phyloP scores from a whole-genome alignment of 352 stramenopile genomes.

The Pythium diclinum region DNA sequence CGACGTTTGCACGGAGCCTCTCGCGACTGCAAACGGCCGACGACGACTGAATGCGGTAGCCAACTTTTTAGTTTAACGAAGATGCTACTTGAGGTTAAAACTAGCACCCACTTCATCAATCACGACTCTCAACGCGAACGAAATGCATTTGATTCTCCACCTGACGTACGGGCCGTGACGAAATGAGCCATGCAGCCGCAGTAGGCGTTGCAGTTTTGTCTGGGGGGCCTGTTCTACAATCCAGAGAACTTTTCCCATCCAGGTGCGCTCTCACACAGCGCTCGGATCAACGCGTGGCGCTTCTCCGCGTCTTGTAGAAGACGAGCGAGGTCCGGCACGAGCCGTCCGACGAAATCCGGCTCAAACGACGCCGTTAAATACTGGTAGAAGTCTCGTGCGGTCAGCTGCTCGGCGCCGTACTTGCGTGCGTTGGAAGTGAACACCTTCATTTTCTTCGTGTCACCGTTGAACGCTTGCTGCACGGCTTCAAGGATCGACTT shows the following conservation, averaged over 20 bases:
- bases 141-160: not conserved
- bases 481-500: constrained; percentile 83
- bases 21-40: constrained; percentile 32
- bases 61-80: not conserved
- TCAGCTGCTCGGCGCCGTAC: constrained; percentile 82
- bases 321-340: constrained; percentile 82
- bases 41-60: not conserved
- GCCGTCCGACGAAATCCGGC: constrained; percentile 80
- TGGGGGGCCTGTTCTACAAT: constrained; percentile 35
- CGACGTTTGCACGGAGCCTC: constrained; percentile 35
- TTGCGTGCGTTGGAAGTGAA: constrained; percentile 85
- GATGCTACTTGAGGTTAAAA: not conserved
- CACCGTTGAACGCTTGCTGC: constrained; percentile 62
- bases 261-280: constrained; percentile 79
- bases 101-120: not conserved
- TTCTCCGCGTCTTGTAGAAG: constrained; percentile 83
- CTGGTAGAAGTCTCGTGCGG: constrained; percentile 85
- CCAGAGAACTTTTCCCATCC: constrained; percentile 83
- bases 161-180: too few relatives aligned
- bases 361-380: constrained; percentile 89
- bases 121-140: not conserved
- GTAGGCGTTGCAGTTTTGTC: not conserved
- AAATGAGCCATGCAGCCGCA: too few relatives aligned
- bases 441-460: constrained; percentile 83
- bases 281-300: constrained; percentile 74